Percentiles rank a stretch among this genome's conserved stretches.
Conservation (phyloP, 2,329 filamentous ascomycete genomes). For the Calonectria crousiana region DNA sequence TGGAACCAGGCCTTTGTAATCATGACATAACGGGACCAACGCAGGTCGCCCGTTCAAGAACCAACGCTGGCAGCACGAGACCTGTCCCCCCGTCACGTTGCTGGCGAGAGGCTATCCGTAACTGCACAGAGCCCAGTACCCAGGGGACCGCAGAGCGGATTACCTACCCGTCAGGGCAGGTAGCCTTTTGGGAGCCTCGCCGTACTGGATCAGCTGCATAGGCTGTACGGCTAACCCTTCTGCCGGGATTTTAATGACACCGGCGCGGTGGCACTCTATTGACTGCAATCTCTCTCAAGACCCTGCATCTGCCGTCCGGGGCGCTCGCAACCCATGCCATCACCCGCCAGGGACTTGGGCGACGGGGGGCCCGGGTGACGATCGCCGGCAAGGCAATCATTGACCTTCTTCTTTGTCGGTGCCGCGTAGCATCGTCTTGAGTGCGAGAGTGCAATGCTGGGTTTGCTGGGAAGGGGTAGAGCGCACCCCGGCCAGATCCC, state of each 20-base stretch:
- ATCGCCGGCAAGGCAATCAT: slow-evolving; percentile 32
- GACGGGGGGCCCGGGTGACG: slow-evolving; percentile 32
- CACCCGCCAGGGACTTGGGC: slow-evolving; percentile 10
- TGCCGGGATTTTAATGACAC: background rate
- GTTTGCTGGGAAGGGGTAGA: slow-evolving; percentile 24
- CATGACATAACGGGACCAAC: background rate
- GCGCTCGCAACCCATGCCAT: background rate
- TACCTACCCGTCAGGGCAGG: slow-evolving; percentile 14
- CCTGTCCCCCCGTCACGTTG: background rate
- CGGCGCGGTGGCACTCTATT: slow-evolving; percentile 6
- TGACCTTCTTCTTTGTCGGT: slow-evolving; percentile 33
- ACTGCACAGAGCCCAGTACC: background rate
- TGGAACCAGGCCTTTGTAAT: background rate
- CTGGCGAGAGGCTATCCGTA: slow-evolving; percentile 13
- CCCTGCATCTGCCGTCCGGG: slow-evolving; percentile 11
- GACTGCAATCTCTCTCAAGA: slow-evolving; percentile 7
- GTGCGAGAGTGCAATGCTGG: slow-evolving; percentile 3
- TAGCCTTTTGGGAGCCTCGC: background rate
- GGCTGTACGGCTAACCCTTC: background rate
- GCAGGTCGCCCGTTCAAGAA: background rate
- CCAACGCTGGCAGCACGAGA: background rate
- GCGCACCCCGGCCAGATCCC: slow-evolving; percentile 32
- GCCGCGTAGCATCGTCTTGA: slow-evolving; percentile 36
- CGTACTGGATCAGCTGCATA: background rate
- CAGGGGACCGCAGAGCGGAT: background rate